Evolutionary conservation across 2,329 filamentous ascomycete species (phyloP), one percentile per base, ranked within the genome.

Genomic region (Xylaria arbuscula): DNA sequence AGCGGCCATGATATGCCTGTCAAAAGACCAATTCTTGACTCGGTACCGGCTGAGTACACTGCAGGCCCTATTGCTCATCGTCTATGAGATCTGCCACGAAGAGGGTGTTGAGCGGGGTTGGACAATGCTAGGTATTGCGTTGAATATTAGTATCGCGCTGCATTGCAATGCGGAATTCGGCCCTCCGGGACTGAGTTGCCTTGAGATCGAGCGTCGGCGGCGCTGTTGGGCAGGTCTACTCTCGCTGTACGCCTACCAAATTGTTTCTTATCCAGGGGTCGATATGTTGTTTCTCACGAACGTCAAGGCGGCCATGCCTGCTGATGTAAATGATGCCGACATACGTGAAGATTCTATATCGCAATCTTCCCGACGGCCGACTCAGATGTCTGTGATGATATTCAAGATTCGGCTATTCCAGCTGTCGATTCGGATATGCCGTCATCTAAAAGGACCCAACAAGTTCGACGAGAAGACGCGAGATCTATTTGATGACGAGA

Each of bases 321-420:
- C 66, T 13, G 62, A 68, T 56, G 62, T 68, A 11, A 36, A 68
- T 62, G 66, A 68, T 54, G 51, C 24, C 34, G 66, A 68, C 36
- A 66, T 68, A 57, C 32, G 38, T 34, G 57, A 68, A 48, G 38
- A 65, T 40, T 51, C 56, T 3, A 57, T 68, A 19, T 62, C 32
- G 5, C 56, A 51, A 11, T 32, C 57, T 65, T 68, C 66, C 9
- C 19, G 62, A 15, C 62, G 36, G 34, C 66, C 42, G 34, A 68
- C 66, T 17, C 66, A 68, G 36, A 68, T 68, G 66, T 66, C 66
- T 2, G 58, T 66, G 10, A 68, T 68, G 66, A 68, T 68, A 22
- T 61, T 61, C 4, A 68, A 68, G 19, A 66, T 68, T 47, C 66
- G 66, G 2, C 13, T 68, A 7, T 68, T 68, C 28, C 62, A 68